A percentile compares a stretch with the other conserved stretches of the same genome.
phyloP scores from a whole-genome alignment of 2,329 filamentous ascomycete species.

The Aureobasidium leucospermi region DNA sequence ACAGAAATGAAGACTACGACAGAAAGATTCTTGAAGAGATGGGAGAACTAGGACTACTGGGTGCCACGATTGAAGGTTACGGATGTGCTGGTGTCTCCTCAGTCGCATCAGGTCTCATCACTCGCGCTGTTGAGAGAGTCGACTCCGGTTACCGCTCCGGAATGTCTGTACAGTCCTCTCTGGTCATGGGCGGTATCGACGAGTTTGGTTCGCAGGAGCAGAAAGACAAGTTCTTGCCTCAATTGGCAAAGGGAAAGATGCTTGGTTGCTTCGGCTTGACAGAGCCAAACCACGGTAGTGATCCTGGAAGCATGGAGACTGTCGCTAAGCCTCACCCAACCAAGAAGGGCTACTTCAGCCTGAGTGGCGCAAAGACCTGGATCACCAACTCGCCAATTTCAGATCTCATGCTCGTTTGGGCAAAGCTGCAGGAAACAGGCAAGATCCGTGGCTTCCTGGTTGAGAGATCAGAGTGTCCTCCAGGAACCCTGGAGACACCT shows the following conservation, averaged over 20 bases:
- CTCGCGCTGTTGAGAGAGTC: constrained; percentile 80
- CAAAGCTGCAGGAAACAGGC: constrained; percentile 80
- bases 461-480: constrained; percentile 74
- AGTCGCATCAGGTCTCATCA: constrained; percentile 84
- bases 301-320: constrained; percentile 87
- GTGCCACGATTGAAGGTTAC: constrained; percentile 79
- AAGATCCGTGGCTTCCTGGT: constrained; percentile 93
- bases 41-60: constrained; percentile 83
- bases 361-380: constrained; percentile 86
- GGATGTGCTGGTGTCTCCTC: constrained; percentile 82
- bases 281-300: constrained; percentile 87
- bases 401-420: constrained; percentile 83
- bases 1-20: constrained; percentile 81
- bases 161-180: constrained; percentile 86
- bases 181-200: constrained; percentile 89
- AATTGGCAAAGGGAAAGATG: constrained; percentile 73
- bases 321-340: constrained; percentile 75
- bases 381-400: constrained; percentile 91
- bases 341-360: constrained; percentile 71
- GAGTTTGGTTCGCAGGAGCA: constrained; percentile 82
- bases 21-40: constrained; percentile 80
- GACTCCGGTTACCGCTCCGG: constrained; percentile 88
- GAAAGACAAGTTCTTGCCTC: constrained; percentile 75
- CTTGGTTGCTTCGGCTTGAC: constrained; percentile 84
- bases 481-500: constrained; percentile 85